phyloP scores from a whole-genome alignment of 257 asterid genomes.

The Parsonsia alboflavescens region DNA sequence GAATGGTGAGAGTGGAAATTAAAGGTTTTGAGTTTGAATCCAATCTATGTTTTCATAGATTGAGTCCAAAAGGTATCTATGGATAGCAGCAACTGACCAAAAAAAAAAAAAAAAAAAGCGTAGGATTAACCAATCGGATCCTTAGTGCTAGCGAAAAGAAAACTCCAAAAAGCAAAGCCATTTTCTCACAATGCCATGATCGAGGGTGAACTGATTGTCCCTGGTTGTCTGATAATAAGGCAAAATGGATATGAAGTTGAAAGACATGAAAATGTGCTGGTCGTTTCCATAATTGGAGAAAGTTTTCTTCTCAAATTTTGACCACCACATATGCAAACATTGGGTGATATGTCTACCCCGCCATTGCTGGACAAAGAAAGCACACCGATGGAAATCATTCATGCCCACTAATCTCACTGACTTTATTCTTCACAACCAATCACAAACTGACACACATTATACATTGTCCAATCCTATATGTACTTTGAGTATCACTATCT shows the following conservation, averaged over 20 bases:
- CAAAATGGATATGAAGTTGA: not conserved
- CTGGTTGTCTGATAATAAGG: not conserved
- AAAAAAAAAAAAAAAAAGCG: too few species aligned
- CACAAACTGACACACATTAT: not conserved
- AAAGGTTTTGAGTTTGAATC: too few species aligned
- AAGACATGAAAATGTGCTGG: not conserved
- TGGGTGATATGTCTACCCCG: not conserved
- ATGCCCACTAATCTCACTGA: not conserved
- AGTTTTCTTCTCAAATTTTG: not conserved
- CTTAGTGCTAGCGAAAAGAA: too few species aligned
- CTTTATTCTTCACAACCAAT: not conserved
- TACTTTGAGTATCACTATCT: not conserved
- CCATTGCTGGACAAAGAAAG: slow-evolving; percentile 3
- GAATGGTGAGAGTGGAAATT: too few species aligned
- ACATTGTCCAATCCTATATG: not conserved
- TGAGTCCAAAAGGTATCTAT: too few species aligned
- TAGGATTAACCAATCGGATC: too few species aligned
- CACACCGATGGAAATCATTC: not conserved
- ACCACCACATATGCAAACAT: not conserved
- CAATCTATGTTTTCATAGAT: too few species aligned
- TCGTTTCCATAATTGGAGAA: not conserved
- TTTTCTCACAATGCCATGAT: not conserved
- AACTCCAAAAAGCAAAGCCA: not conserved
- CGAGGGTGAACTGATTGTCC: too few species aligned
- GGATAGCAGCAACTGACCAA: too few species aligned